Evolutionary conservation across 1,284 basidiomycete genomes (phyloP).

Genomic region (Leccinum insigne): DNA sequence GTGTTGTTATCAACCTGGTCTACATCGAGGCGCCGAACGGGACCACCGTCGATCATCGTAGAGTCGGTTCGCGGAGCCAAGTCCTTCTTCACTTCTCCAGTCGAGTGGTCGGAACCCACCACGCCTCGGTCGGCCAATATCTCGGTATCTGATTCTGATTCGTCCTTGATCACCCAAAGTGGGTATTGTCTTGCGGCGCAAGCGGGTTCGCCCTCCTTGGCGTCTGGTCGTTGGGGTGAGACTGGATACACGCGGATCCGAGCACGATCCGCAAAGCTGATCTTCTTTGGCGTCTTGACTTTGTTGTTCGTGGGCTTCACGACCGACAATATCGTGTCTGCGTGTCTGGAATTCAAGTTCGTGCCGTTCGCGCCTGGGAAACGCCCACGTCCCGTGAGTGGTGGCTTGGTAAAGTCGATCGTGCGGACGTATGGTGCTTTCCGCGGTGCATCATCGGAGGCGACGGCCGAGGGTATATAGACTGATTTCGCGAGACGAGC

Average conservation of each 20-base stretch:
- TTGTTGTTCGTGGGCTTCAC: constrained; percentile 10
- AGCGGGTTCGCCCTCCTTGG: not conserved
- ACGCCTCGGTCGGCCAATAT: not conserved
- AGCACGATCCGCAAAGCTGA: constrained; percentile 30
- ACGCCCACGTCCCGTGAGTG: constrained; percentile 13
- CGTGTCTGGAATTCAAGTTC: not conserved
- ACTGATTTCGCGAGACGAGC: not conserved
- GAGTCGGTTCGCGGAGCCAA: not conserved
- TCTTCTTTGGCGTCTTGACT: constrained; percentile 29
- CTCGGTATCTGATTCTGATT: not conserved
- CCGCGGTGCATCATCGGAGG: not conserved
- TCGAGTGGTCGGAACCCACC: not conserved
- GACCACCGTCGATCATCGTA: not conserved
- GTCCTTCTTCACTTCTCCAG: constrained; percentile 2
- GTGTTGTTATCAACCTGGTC: not conserved
- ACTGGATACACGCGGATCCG: constrained; percentile 23
- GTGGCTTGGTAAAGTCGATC: constrained; percentile 32
- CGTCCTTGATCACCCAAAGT: not conserved
- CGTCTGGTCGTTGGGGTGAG: constrained; percentile 17
- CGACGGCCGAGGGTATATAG: not conserved
- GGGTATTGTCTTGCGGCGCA: not conserved
- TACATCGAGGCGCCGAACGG: not conserved
- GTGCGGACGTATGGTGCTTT: constrained; percentile 13
- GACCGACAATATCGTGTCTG: constrained; percentile 6
- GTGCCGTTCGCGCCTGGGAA: constrained; percentile 2